Percentiles rank a stretch among this genome's conserved stretches.
Conservation (phyloP, 768 basidiomycete species). For the Crepidotus variabilis region DNA sequence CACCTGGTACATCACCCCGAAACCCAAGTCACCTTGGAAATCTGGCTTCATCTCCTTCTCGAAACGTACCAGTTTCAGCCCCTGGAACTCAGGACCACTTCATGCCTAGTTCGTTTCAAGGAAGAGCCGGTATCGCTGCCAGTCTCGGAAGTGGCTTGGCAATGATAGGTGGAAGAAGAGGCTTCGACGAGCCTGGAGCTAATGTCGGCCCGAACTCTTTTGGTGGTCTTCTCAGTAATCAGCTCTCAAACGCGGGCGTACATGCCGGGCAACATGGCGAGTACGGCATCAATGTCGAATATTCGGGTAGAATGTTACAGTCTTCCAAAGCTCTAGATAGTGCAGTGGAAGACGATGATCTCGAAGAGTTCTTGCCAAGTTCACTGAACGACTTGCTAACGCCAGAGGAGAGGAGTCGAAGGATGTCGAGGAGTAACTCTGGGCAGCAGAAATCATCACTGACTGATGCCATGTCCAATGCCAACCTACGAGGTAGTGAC, state of each 20-base stretch:
- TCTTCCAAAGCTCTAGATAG: conserved; percentile 27
- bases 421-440: conserved; percentile 75
- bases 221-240: conserved; percentile 17
- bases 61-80: conserved; percentile 58
- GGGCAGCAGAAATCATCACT: conserved; percentile 27
- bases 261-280: conserved; percentile 17
- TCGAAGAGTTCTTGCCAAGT: conserved; percentile 88
- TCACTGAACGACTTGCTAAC: conserved; percentile 88
- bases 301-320: conserved; percentile 18
- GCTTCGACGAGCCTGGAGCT: conserved; percentile 28
- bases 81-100: conserved; percentile 63
- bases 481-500: conserved; percentile 2
- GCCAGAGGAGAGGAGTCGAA: conserved; percentile 77
- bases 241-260: conserved; percentile 16
- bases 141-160: conserved; percentile 57
- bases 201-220: conserved; percentile 15
- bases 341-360: conserved; percentile 68
- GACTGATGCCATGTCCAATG: conserved; percentile 14
- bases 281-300: conserved; percentile 35
- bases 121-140: conserved; percentile 52
- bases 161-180: conserved; percentile 40
- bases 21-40: conserved; percentile 21
- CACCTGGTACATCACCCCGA: conserved; percentile 60
- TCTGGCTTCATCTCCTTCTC: conserved; percentile 4
- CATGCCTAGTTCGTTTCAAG: conserved; percentile 29